These are phyloP conservation scores for Phytophthora meadii DNA, from an alignment of 352 stramenopile genomes.

Conservation along the genomic window DNA sequence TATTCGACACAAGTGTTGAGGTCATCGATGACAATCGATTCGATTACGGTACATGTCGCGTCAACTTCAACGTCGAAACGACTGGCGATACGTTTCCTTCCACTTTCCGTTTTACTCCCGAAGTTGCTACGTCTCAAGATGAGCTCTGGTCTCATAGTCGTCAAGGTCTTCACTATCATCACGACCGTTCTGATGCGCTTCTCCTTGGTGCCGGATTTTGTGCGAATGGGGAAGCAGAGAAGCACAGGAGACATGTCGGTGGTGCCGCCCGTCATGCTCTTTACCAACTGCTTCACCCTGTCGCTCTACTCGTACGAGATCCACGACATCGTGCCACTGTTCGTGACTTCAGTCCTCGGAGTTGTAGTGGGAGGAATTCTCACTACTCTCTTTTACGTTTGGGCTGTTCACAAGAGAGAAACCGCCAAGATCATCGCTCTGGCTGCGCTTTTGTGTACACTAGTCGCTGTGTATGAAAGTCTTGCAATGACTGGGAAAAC, in stretches of 20 bases:
- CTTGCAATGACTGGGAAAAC: constrained; percentile 33
- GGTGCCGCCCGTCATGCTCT: constrained; percentile 28
- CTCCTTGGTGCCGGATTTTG: constrained; percentile 34
- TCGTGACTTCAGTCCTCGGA: constrained; percentile 26
- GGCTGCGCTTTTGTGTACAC: constrained; percentile 3
- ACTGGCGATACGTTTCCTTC: background rate
- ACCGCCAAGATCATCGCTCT: constrained; percentile 1
- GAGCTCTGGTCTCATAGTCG: constrained; percentile 4
- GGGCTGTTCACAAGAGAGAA: constrained; percentile 12
- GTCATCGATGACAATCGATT: background rate
- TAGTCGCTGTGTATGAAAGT: constrained; percentile 30
- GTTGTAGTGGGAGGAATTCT: constrained; percentile 18
- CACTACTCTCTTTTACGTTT: constrained; percentile 21
- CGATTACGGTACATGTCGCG: constrained; percentile 1
- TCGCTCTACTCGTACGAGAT: constrained; percentile 33
- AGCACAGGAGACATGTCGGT: constrained; percentile 34
- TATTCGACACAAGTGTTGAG: constrained; percentile 1
- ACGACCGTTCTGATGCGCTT: constrained; percentile 41
- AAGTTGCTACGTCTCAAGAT: background rate
- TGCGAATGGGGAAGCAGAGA: constrained; percentile 29
- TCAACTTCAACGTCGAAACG: constrained; percentile 3
- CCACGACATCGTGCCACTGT: constrained; percentile 26
- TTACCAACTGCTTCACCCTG: constrained; percentile 33
- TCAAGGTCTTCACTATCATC: constrained; percentile 19
- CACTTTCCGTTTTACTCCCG: constrained; percentile 2